These are phyloP conservation scores for Actinomortierella ambigua DNA, from an alignment of 371 early-diverging fungal species.

Conservation along the genomic window DNA sequence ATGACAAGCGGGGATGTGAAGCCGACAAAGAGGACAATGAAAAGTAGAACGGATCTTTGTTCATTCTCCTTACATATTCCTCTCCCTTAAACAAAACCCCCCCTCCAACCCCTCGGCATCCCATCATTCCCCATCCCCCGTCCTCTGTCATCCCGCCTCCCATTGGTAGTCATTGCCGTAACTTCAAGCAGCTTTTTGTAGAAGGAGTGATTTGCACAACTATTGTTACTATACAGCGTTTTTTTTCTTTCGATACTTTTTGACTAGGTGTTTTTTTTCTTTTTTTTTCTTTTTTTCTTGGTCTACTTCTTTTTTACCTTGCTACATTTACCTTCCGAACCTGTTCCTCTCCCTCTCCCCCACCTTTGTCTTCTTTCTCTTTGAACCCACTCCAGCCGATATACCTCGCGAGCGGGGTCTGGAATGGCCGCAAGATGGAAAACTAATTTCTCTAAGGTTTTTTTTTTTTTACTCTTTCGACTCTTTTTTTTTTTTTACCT, in stretches of 20 bases:
- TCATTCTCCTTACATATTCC: no score
- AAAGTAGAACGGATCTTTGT: no score
- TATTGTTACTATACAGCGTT: no score
- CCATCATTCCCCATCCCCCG: background rate
- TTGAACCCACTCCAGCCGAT: background rate
- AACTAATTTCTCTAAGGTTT: background rate
- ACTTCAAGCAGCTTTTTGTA: background rate
- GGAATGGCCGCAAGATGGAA: background rate
- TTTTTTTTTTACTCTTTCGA: background rate
- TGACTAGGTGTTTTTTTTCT: background rate
- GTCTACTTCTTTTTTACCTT: background rate
- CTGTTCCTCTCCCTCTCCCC: background rate
- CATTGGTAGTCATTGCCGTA: no score
- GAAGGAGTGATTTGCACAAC: background rate
- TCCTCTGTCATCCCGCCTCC: background rate
- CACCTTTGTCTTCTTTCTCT: background rate
- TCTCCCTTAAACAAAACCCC: background rate
- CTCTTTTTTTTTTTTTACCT: no score
- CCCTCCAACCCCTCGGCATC: background rate
- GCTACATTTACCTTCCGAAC: background rate
- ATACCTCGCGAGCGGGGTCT: no score
- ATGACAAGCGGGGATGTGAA: conserved; percentile 41
- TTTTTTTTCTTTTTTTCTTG: background rate
- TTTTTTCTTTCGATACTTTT: background rate
- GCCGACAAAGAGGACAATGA: conserved; percentile 38